A percentile compares a stretch with the other conserved stretches of the same genome.
Evolutionary conservation across 495 filamentous ascomycete genomes (phyloP).

Genomic region (Poronia punctata): DNA sequence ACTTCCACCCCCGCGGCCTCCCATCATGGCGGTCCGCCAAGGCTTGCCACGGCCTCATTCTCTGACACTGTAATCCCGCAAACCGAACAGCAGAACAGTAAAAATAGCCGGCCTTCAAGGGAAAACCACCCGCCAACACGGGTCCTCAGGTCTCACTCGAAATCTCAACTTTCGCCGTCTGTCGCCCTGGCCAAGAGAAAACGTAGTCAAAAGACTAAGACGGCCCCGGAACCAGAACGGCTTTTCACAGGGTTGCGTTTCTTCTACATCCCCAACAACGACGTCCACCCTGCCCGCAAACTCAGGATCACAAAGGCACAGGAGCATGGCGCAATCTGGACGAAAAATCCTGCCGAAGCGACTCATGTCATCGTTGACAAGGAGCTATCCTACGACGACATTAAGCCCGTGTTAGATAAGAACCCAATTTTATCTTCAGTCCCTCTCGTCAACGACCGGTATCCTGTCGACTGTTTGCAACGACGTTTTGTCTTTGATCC

Average conservation of each 20-base stretch:
- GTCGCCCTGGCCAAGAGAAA: constrained; percentile 44
- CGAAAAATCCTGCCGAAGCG: constrained; percentile 27
- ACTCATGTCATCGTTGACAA: constrained; percentile 82
- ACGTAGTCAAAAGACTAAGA: constrained; percentile 25
- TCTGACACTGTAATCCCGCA: constrained; percentile 9
- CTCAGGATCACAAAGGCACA: constrained; percentile 66
- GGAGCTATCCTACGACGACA: constrained; percentile 53
- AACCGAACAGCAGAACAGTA: constrained; percentile 11
- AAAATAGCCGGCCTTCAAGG: neutral
- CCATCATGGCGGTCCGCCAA: no score
- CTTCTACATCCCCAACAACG: constrained; percentile 77
- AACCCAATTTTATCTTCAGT: constrained; percentile 8
- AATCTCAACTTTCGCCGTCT: constrained; percentile 15
- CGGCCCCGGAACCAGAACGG: constrained; percentile 51
- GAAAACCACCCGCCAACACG: neutral
- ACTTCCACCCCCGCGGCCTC: constrained; percentile 12
- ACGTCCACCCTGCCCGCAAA: constrained; percentile 57
- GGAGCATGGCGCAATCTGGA: constrained; percentile 63
- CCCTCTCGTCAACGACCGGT: constrained; percentile 68
- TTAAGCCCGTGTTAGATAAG: constrained; percentile 37
- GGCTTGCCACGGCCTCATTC: neutral
- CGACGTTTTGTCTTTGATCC: constrained; percentile 41
- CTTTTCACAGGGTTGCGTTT: constrained; percentile 62
- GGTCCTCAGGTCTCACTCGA: constrained; percentile 10
- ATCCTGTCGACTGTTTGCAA: constrained; percentile 68